These are phyloP conservation scores for Oenanthe javanica DNA, from an alignment of 140 eudicot genomes.

Conservation along the genomic window DNA sequence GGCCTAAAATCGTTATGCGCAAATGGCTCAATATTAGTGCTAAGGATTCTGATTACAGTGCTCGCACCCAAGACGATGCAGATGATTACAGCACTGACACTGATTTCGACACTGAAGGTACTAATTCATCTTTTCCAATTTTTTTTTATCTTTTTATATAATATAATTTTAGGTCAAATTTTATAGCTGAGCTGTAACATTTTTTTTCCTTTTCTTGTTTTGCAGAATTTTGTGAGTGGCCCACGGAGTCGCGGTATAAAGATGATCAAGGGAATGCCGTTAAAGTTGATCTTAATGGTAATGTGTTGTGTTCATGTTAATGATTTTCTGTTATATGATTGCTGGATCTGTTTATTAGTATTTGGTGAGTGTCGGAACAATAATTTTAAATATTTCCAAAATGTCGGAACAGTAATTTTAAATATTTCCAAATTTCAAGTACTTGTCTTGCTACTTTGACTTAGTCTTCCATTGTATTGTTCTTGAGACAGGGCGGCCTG, in stretches of 20 bases:
- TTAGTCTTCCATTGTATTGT: background rate
- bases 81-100: slow-evolving; percentile 20
- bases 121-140: background rate
- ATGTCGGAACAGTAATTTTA: background rate
- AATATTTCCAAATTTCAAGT: background rate
- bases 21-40: slow-evolving; percentile 69
- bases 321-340: background rate
- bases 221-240: slow-evolving; percentile 41
- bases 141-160: background rate
- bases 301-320: background rate
- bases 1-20: slow-evolving; percentile 65
- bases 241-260: slow-evolving; percentile 32
- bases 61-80: slow-evolving; percentile 50
- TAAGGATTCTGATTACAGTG: slow-evolving; percentile 59
- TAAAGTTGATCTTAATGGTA: slow-evolving; percentile 36
- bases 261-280: slow-evolving; percentile 25
- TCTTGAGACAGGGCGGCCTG: background rate
- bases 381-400: background rate
- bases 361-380: background rate
- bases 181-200: background rate
- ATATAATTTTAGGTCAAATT: background rate
- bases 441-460: background rate
- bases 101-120: slow-evolving; percentile 30
- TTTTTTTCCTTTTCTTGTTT: background rate
- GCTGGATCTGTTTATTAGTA: background rate